Conservation (phyloP, 352 stramenopile genomes). For the Globisporangium paddicum region DNA sequence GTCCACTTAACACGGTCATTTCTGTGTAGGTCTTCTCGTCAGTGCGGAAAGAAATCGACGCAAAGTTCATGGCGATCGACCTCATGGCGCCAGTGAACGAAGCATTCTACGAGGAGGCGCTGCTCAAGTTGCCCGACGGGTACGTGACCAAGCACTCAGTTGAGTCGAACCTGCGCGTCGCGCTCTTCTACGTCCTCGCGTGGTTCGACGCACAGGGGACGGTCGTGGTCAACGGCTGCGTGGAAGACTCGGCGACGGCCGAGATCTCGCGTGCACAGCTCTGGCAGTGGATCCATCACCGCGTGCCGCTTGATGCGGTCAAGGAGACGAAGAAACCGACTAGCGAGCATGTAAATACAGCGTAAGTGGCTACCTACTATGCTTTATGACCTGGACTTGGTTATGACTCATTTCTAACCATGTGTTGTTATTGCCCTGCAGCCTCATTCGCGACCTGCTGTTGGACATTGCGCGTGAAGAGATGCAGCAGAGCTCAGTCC, state of each 20-base stretch:
- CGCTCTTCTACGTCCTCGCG: conserved; percentile 88
- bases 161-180: conserved; percentile 82
- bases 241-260: conserved; percentile 93
- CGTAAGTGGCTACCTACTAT: conserved; percentile 17
- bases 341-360: conserved; percentile 28
- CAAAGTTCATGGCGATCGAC: background rate
- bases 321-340: too few relatives aligned
- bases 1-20: background rate
- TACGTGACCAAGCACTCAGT: conserved; percentile 81
- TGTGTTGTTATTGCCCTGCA: background rate
- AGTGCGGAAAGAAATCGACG: background rate
- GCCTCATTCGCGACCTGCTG: conserved; percentile 49
- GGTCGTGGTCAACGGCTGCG: conserved; percentile 89
- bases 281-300: conserved; percentile 81
- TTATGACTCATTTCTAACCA: background rate
- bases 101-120: conserved; percentile 29
- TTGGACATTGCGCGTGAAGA: conserved; percentile 26
- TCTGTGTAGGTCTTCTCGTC: conserved; percentile 10
- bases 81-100: conserved; percentile 18
- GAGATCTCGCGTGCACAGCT: conserved; percentile 94
- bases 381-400: background rate
- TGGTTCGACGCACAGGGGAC: conserved; percentile 90
- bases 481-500: conserved; percentile 15
- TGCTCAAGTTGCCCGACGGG: conserved; percentile 49
- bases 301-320: conserved; percentile 28